Base-by-base conservation (phyloP, 2,329 filamentous ascomycete genomes). In the Claviceps sp. region DNA sequence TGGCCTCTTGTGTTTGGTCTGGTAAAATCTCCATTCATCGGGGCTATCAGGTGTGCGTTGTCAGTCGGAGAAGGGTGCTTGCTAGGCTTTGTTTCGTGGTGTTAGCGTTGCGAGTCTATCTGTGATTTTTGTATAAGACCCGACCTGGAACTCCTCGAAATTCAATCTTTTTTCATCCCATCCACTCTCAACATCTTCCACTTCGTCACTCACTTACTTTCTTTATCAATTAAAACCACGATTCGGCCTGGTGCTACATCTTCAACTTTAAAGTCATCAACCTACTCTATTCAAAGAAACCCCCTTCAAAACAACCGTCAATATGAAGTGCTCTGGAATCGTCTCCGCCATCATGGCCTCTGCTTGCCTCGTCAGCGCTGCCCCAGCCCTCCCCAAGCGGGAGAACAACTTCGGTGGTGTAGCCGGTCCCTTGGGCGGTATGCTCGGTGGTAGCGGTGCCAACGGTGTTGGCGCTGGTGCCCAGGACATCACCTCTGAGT, bases 401-500 rank as follows among this genome's bases (percentile, higher is more conserved):
- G 52, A 53, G 52, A 37, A 6, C 10, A 54, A 54, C 48, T 10
- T 51, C 1, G 48, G 52, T 11, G 48, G 48, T 8, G 2, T 43
- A 0, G 37, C 39, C 26, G 50, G 44, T 14, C 51, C 47, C 2
- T 8, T 52, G 4, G 50, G 44, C 26, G 8, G 22, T 39, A n/a
- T 49, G 17, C 2, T 41, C 17, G 42, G 37, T 17, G n/a, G 40
- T 13, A 30, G 40, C 24, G 42, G 34, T 30, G 26, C 19, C n/a
- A 38, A 17, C 5, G 26, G 10, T 30, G 2, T 13, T 17, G 46
- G 34, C 4, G 16, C 10, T 2, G 51, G 13, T n/a, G 48, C 2
- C 38, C 57, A 58, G 49, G 46, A 45, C 7, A 45, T 41, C 13
- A 24, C 52, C 3, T 52, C 56, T n/a, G 49, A 53, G 16, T 2